phyloP scores from a whole-genome alignment of 768 basidiomycete genomes.

The Boletus barrowsii region DNA sequence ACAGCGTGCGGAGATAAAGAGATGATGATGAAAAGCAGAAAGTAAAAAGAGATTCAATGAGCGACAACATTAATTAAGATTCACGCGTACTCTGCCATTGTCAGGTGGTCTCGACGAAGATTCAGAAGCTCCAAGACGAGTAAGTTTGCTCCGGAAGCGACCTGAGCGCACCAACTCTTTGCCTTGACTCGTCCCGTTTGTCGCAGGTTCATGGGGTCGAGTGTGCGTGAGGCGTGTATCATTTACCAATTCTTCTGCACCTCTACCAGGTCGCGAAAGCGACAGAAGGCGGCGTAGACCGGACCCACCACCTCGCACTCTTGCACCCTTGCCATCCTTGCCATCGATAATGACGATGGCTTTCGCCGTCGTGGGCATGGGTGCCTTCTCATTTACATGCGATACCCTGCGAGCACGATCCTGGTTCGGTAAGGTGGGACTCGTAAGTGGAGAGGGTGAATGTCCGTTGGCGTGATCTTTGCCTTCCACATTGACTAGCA shows the following conservation, averaged over 20 bases:
- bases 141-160: conserved; percentile 29
- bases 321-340: conserved; percentile 39
- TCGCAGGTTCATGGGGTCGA: conserved; percentile 27
- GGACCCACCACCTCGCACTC: conserved; percentile 27
- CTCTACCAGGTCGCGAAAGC: conserved; percentile 30
- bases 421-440: conserved; percentile 29
- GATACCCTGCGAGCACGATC: conserved; percentile 30
- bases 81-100: conserved; percentile 35
- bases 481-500: conserved; percentile 60
- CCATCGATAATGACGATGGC: conserved; percentile 62
- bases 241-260: conserved; percentile 27
- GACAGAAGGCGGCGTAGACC: conserved; percentile 33
- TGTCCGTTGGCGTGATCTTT: conserved; percentile 31
- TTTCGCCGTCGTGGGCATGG: conserved; percentile 52
- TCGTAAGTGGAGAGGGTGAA: conserved; percentile 19
- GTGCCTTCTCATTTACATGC: conserved; percentile 25
- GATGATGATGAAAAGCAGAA: not conserved
- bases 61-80: conserved; percentile 28
- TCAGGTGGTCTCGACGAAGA: conserved; percentile 30
- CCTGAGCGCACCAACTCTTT: conserved; percentile 22
- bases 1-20: conserved; percentile 26
- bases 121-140: conserved; percentile 28
- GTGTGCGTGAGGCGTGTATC: conserved; percentile 23
- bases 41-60: conserved; percentile 15
- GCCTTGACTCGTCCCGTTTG: conserved; percentile 18